Percentiles rank a stretch among this genome's conserved stretches.
Conservation (phyloP, 352 stramenopile genomes). For the Thraustotheca clavata region DNA sequence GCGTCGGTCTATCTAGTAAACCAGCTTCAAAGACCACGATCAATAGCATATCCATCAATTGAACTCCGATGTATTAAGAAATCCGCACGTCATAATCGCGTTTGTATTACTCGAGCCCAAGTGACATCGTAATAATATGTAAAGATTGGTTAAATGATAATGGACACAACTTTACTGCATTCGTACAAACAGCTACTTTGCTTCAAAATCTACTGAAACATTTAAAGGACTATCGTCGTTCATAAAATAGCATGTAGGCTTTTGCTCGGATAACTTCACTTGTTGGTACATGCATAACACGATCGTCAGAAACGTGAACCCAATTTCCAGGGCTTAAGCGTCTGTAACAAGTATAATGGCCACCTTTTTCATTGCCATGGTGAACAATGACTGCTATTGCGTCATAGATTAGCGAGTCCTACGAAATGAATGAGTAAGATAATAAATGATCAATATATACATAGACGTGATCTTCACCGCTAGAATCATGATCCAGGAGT, state of each 20-base stretch:
- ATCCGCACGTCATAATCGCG: too few relatives aligned
- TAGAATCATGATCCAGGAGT: neutral
- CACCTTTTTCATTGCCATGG: conserved; percentile 75
- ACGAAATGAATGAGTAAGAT: neutral
- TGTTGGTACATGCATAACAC: conserved; percentile 41
- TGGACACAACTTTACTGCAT: neutral
- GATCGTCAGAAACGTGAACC: conserved; percentile 83
- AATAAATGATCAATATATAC: neutral
- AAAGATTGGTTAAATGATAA: neutral
- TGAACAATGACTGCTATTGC: conserved; percentile 75
- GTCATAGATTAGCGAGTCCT: conserved; percentile 39
- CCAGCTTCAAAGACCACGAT: neutral
- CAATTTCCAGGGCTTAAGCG: conserved; percentile 48
- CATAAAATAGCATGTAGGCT: conserved; percentile 89
- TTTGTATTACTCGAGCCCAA: too few relatives aligned
- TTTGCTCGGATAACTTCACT: conserved; percentile 64
- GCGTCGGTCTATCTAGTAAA: neutral
- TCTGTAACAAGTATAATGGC: conserved; percentile 81
- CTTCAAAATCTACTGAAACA: neutral
- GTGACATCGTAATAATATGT: too few relatives aligned
- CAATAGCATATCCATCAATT: neutral
- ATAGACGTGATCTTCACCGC: neutral
- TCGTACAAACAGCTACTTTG: neutral
- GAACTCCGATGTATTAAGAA: neutral
- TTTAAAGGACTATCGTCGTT: conserved; percentile 38